Evolutionary conservation across 805 yeast genomes (phyloP), one percentile per base, ranked within the genome.

Genomic region (Pichia nakasei): DNA sequence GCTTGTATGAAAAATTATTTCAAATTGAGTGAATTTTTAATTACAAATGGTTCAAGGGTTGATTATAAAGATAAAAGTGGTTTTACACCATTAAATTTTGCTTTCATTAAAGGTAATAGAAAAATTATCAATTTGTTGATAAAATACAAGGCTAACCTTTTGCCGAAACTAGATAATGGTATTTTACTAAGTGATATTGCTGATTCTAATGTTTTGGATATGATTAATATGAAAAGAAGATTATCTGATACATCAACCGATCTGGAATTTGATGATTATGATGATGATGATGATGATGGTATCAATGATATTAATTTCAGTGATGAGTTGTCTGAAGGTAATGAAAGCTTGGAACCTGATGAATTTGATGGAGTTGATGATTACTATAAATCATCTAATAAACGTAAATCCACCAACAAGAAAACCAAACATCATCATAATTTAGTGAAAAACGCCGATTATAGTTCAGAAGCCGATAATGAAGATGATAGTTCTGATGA

Each of bases 1-100:
- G 88, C 97, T 1, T 73, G 88, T 11, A 60, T 85, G 46, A 79
- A 82, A 56, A 91, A 91, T 19, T 85, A 85, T 54, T 60, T 66
- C 35, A 70, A 73, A 29, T 69, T 93, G 43, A 75, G 78, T 17
- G 65, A 73, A 21, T 80, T 80, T 22, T 70, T 93, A 55, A 66
- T 89, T 4, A 78, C 72, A 40, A 76, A 65, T 54, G 82, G 81
- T 1, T 75, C 79, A 57, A 75, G 82, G 54, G 70, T 82, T 37
- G 89, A 86, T 60, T 68, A 72, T 38, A 76, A 75, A 54, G 98
- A 93, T 60, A 70, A 73, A 36, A 85, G 81, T 57, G 96, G 95
- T 1, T 76, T 76, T 49, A 82, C 96, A 0, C 95, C 98, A 5
- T 67, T 93, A 45, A 96, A 89, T 60, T 80, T 84, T 57, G 96